A percentile compares a stretch with the other conserved stretches of the same genome.
Evolutionary conservation across 306 rosid species (phyloP).

Genomic region (Castanea sativa): DNA sequence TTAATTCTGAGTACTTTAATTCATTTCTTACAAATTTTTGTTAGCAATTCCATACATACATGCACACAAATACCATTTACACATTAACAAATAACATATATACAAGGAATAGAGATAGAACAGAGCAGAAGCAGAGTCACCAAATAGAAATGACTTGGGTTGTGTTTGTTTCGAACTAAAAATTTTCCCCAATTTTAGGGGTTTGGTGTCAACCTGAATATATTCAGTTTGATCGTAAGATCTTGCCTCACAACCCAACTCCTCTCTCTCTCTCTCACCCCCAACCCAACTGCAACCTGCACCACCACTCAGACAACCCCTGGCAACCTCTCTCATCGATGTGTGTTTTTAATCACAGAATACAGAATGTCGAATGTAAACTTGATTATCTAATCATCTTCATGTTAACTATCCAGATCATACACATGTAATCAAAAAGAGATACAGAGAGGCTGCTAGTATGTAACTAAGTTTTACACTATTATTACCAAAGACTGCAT

Average conservation of each 20-base stretch:
- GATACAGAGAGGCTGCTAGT: slow-evolving; percentile 13
- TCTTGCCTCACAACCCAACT: too few relatives aligned
- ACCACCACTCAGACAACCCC: too few relatives aligned
- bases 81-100: not conserved
- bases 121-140: not conserved
- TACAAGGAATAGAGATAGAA: not conserved
- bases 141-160: not conserved
- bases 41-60: not conserved
- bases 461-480: slow-evolving; percentile 6
- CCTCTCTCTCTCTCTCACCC: too few relatives aligned
- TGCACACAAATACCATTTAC: not conserved
- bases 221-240: too few relatives aligned
- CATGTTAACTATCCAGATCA: slow-evolving; percentile 12
- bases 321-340: too few relatives aligned
- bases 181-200: too few relatives aligned
- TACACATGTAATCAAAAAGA: slow-evolving; percentile 8
- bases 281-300: too few relatives aligned
- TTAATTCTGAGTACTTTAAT: not conserved
- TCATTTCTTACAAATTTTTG: not conserved
- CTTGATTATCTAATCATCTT: slow-evolving; percentile 14
- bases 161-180: too few relatives aligned
- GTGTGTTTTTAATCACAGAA: not conserved
- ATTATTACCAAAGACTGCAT: slow-evolving; percentile 15
- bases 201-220: too few relatives aligned
- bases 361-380: not conserved